Conservation (phyloP, 2,329 filamentous ascomycete genomes). For the Sclerotinia borealis region DNA sequence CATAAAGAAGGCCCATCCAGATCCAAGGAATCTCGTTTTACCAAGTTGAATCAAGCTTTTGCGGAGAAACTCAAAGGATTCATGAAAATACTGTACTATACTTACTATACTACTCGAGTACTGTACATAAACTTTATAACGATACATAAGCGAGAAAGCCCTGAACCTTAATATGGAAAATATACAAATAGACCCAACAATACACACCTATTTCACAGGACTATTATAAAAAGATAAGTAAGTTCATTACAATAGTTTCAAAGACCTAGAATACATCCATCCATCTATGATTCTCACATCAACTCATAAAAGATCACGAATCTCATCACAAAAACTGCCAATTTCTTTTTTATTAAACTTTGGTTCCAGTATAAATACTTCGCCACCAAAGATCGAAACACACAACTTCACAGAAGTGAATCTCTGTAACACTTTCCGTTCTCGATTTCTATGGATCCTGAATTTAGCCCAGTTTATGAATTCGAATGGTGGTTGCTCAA, state of each 20-base stretch:
- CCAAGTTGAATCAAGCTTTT: neutral
- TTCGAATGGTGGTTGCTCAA: neutral
- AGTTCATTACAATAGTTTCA: neutral
- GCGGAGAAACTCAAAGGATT: neutral
- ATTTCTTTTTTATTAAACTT: no score
- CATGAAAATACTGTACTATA: no score
- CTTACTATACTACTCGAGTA: no score
- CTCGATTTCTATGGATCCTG: neutral
- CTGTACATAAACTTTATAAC: no score
- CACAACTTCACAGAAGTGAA: neutral
- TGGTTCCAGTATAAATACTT: neutral
- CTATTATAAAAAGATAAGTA: neutral
- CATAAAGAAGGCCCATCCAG: no score
- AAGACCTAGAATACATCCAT: neutral
- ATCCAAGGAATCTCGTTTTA: neutral
- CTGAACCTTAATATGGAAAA: neutral
- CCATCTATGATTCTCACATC: neutral
- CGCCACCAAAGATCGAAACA: neutral
- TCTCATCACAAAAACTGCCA: neutral
- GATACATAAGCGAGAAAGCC: no score
- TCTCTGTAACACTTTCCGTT: neutral
- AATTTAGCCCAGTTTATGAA: no score
- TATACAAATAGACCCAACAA: neutral
- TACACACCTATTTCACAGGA: no score
- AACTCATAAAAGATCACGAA: neutral